Evolutionary conservation across 176 grass and related monocot genomes (phyloP).

Genomic region (Echinochloa phyllopogon): DNA sequence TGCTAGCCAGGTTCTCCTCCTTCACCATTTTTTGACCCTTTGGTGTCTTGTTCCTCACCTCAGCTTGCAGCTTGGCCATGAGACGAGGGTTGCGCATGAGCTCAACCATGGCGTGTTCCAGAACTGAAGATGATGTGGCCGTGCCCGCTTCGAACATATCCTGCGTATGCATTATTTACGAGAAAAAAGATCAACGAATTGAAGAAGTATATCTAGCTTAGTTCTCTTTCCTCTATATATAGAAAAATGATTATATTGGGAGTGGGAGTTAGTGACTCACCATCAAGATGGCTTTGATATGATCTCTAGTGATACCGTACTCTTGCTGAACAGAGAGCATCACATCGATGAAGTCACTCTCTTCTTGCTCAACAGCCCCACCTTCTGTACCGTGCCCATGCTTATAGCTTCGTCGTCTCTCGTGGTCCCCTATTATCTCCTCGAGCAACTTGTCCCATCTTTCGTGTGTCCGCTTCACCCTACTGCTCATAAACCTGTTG

Average conservation of each 20-base stretch:
- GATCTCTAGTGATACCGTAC: background rate
- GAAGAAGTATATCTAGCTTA: background rate
- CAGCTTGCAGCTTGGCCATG: slow-evolving; percentile 10
- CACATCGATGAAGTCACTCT: background rate
- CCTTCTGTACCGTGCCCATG: background rate
- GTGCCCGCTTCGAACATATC: slow-evolving; percentile 3
- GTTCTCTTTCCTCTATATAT: background rate
- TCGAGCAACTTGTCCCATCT: slow-evolving; percentile 3
- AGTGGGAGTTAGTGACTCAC: background rate
- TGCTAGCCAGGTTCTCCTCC: background rate
- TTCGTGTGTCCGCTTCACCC: background rate
- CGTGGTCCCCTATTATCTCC: background rate
- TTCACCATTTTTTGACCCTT: slow-evolving; percentile 4
- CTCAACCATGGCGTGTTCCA: background rate
- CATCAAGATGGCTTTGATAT: slow-evolving; percentile 11
- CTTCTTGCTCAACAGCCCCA: background rate
- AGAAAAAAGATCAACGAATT: background rate
- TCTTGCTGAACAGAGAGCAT: slow-evolving; percentile 9
- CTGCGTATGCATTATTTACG: background rate
- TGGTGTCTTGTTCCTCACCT: background rate
- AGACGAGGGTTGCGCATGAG: slow-evolving; percentile 2
- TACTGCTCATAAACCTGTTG: background rate
- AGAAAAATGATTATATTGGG: background rate
- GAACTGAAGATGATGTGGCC: background rate
- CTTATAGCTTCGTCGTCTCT: background rate